phyloP scores from a whole-genome alignment of 202 grass and related monocot genomes.

The Zoysia matrella region DNA sequence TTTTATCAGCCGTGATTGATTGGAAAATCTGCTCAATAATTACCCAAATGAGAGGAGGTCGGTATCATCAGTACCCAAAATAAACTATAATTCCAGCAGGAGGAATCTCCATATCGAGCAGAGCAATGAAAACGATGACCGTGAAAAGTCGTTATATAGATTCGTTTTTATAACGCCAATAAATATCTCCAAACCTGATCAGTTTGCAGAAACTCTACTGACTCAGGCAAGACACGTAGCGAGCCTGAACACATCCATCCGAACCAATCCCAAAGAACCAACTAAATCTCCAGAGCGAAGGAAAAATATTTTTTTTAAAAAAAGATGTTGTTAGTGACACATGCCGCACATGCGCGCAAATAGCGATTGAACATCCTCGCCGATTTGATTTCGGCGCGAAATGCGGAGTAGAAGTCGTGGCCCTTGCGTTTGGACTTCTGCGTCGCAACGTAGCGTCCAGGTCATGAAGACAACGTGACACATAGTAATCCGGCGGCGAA shows the following conservation, averaged over 20 bases:
- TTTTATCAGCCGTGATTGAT: no score
- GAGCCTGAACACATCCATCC: neutral
- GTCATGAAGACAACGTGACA: neutral
- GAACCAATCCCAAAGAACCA: neutral
- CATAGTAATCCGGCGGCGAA: no score
- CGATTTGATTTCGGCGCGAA: no score
- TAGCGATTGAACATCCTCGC: no score
- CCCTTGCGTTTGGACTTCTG: constrained; percentile 16
- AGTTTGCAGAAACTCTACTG: neutral
- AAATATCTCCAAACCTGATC: neutral
- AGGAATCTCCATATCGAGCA: neutral
- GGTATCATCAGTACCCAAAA: neutral
- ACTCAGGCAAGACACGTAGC: no score
- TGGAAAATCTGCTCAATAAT: neutral
- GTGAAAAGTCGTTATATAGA: no score
- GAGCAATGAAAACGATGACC: neutral
- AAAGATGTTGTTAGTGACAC: no score
- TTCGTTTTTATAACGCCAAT: neutral
- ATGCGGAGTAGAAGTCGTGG: constrained; percentile 28
- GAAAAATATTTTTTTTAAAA: no score
- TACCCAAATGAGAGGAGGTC: neutral
- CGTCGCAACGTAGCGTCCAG: constrained; percentile 39
- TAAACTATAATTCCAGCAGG: neutral
- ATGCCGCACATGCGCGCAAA: no score
- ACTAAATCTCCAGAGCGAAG: no score